Percentiles rank a stretch among this genome's conserved stretches.
Evolutionary conservation across 2,329 filamentous ascomycete genomes (phyloP).

Genomic region (Paraphoma chrysanthemicola): DNA sequence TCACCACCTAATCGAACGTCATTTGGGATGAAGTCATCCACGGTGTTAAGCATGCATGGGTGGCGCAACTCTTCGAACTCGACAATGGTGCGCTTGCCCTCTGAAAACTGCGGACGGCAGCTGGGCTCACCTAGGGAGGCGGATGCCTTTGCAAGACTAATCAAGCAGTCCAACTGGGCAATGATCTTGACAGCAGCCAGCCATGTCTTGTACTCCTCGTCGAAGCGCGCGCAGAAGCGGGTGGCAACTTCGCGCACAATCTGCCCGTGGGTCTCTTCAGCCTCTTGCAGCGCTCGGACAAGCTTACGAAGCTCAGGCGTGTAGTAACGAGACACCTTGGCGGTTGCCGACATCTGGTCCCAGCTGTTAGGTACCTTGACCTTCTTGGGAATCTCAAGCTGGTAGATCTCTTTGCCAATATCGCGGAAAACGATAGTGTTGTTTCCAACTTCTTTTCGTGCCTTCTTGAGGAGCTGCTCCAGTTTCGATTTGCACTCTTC

Average conservation of each 20-base stretch:
- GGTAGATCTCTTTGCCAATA: slow-evolving; percentile 96
- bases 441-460: slow-evolving; percentile 76
- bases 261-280: slow-evolving; percentile 91
- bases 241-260: slow-evolving; percentile 85
- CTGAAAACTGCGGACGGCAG: slow-evolving; percentile 87
- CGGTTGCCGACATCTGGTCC: slow-evolving; percentile 96
- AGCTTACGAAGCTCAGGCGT: slow-evolving; percentile 81
- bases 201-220: slow-evolving; percentile 85
- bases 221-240: slow-evolving; percentile 86
- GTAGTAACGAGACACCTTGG: slow-evolving; percentile 91
- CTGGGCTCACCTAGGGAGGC: slow-evolving; percentile 82
- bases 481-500: slow-evolving; percentile 77
- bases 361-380: slow-evolving; percentile 86
- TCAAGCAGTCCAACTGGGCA: slow-evolving; percentile 91
- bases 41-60: slow-evolving; percentile 88
- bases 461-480: slow-evolving; percentile 72
- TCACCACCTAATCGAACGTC: slow-evolving; percentile 86
- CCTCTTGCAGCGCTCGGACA: slow-evolving; percentile 88
- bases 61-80: slow-evolving; percentile 93
- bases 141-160: slow-evolving; percentile 90
- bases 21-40: slow-evolving; percentile 96
- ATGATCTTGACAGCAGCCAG: slow-evolving; percentile 88
- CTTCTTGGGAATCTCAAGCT: slow-evolving; percentile 87
- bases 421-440: slow-evolving; percentile 67
- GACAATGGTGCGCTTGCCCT: slow-evolving; percentile 83